These are phyloP conservation scores for Monosporascus sp. DNA, from an alignment of 2,329 filamentous ascomycete genomes.

Conservation along the genomic window DNA sequence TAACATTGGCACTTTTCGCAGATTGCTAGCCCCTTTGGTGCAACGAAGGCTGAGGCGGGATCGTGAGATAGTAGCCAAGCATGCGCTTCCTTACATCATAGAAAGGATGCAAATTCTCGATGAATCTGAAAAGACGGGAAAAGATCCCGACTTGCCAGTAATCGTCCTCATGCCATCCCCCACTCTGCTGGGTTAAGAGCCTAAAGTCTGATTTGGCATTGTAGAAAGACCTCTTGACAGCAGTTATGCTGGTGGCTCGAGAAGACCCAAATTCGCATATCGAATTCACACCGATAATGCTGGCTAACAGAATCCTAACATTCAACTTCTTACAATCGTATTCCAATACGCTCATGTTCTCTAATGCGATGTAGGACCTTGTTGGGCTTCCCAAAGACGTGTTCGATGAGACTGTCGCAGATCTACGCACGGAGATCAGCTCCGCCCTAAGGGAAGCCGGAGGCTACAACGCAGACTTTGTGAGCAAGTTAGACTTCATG, in stretches of 20 bases:
- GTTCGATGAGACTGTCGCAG: constrained; percentile 5
- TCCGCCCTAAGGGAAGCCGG: constrained; percentile 1
- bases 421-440: constrained; percentile 4
- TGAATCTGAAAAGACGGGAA: background rate
- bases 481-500: constrained; percentile 10
- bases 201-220: background rate
- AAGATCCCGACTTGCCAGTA: constrained; percentile 1
- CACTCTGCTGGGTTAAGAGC: no score
- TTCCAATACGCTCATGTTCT: constrained; percentile 8
- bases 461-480: constrained; percentile 3
- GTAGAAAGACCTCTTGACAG: constrained; percentile 4
- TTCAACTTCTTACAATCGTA: constrained; percentile 7
- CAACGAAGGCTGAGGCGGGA: constrained; percentile 2
- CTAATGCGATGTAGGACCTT: constrained; percentile 12
- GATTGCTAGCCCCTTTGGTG: constrained; percentile 1
- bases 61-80: constrained; percentile 5
- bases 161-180: background rate
- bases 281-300: constrained; percentile 7
- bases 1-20: background rate
- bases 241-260: constrained; percentile 9
- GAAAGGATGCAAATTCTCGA: constrained; percentile 9
- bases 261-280: constrained; percentile 7
- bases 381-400: constrained; percentile 2
- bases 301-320: constrained; percentile 3
- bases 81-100: constrained; percentile 8